A percentile compares a stretch with the other conserved stretches of the same genome.
These are phyloP conservation scores for Tribonema minus DNA, from an alignment of 108 stramenopile species.

Conservation along the genomic window DNA sequence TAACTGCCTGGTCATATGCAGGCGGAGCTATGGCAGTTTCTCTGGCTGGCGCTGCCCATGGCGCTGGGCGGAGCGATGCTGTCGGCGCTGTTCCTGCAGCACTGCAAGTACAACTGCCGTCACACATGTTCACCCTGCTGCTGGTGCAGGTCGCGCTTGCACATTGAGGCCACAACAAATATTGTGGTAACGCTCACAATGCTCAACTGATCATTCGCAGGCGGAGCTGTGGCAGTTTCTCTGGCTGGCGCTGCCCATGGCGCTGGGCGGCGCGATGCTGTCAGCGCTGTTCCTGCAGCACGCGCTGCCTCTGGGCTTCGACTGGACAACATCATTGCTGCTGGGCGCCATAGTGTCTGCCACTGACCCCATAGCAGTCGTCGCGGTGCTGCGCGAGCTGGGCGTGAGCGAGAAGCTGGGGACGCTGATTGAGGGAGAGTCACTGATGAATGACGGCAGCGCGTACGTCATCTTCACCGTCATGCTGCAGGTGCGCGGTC, in stretches of 20 bases:
- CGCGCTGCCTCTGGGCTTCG: conserved; percentile 47
- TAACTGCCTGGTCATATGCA: background rate
- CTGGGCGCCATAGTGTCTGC: conserved; percentile 81
- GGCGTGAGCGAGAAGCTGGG: conserved; percentile 46
- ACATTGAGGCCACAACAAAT: background rate
- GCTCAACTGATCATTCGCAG: background rate
- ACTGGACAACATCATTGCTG: conserved; percentile 60
- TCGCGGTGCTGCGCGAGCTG: conserved; percentile 48
- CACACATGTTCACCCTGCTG: background rate
- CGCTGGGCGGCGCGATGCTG: conserved; percentile 44
- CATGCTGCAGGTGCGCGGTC: too few species aligned
- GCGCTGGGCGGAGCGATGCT: background rate
- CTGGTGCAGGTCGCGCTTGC: too few species aligned
- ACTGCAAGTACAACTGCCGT: background rate
- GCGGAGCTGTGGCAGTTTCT: background rate
- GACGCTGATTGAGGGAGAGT: conserved; percentile 62
- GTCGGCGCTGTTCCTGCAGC: background rate
- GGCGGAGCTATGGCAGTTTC: background rate
- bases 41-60: conserved; percentile 59
- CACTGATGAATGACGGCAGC: conserved; percentile 74
- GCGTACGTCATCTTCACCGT: conserved; percentile 85
- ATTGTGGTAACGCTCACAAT: background rate
- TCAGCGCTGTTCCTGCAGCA: conserved; percentile 38
- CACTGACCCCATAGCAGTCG: conserved; percentile 90
- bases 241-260: conserved; percentile 75